Evolutionary conservation across 441 rosid species (phyloP).

Genomic region (Biscutella laevigata): DNA sequence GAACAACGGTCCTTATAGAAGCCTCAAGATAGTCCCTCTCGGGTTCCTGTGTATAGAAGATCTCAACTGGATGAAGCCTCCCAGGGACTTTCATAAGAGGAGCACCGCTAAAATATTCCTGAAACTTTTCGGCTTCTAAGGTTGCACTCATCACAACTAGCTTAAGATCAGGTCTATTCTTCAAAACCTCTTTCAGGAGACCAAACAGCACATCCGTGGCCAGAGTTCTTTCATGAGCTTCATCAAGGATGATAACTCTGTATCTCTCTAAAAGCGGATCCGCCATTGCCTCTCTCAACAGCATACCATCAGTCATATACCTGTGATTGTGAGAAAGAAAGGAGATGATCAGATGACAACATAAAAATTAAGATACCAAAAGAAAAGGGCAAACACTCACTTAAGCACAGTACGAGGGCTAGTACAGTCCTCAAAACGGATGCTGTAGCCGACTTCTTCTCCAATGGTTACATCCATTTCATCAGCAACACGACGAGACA

Average conservation of each 20-base stretch:
- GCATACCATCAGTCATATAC: slow-evolving; percentile 95
- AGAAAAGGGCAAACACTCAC: slow-evolving; percentile 32
- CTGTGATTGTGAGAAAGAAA: slow-evolving; percentile 28
- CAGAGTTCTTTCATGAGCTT: slow-evolving; percentile 90
- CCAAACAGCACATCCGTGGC: slow-evolving; percentile 91
- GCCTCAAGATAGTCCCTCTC: slow-evolving; percentile 94
- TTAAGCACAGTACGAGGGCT: slow-evolving; percentile 75
- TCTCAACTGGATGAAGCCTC: slow-evolving; percentile 91
- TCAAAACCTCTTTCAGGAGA: slow-evolving; percentile 77
- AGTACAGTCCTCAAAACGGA: slow-evolving; percentile 90
- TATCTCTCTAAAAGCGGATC: slow-evolving; percentile 92
- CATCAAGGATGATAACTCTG: slow-evolving; percentile 86
- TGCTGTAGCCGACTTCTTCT: slow-evolving; percentile 93
- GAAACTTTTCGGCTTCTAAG: slow-evolving; percentile 91
- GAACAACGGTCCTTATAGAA: slow-evolving; percentile 77
- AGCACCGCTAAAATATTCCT: slow-evolving; percentile 74
- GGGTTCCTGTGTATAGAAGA: slow-evolving; percentile 83
- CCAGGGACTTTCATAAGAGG: slow-evolving; percentile 97
- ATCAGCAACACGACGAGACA: slow-evolving; percentile 93
- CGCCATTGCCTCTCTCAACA: slow-evolving; percentile 92
- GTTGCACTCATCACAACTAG: slow-evolving; percentile 99
- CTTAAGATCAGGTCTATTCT: slow-evolving; percentile 73
- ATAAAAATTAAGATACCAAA: background rate
- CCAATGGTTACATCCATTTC: slow-evolving; percentile 95
- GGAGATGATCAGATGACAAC: slow-evolving; percentile 1